phyloP scores from a whole-genome alignment of 2,329 filamentous ascomycete species.

The Trichoderma atrobrunneum region DNA sequence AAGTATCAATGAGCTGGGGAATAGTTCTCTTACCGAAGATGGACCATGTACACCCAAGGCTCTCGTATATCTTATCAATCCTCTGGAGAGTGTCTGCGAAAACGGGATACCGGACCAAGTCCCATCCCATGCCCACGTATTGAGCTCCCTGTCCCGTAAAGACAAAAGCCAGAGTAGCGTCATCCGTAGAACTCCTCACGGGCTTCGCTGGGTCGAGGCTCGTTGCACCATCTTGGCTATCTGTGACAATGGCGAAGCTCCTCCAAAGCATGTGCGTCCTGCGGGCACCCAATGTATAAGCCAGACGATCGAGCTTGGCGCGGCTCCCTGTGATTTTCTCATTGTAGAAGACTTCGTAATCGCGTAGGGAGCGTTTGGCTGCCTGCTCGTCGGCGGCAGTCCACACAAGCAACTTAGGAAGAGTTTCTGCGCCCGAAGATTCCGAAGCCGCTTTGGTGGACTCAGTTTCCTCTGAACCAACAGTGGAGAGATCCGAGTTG shows the following conservation, averaged over 20 bases:
- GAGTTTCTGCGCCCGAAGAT: not conserved
- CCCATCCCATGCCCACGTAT: constrained; percentile 31
- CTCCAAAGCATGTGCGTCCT: constrained; percentile 26
- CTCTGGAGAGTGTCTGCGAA: constrained; percentile 28
- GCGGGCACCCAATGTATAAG: not conserved
- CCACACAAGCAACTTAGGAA: constrained; percentile 1
- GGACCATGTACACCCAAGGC: constrained; percentile 3
- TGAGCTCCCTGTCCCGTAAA: constrained; percentile 36
- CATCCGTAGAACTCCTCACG: not conserved
- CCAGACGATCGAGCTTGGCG: not conserved
- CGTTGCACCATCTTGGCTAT: not conserved
- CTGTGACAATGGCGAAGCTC: not conserved
- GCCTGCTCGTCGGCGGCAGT: not conserved
- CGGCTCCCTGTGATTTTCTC: not conserved
- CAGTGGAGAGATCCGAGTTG: not conserved
- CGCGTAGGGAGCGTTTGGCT: not conserved
- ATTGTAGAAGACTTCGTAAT: not conserved
- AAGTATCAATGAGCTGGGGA: not conserved
- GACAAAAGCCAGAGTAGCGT: constrained; percentile 22
- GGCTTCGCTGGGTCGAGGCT: not conserved
- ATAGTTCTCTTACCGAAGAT: constrained; percentile 5
- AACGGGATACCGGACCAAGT: constrained; percentile 30
- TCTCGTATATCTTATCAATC: not conserved
- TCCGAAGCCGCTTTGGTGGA: not conserved
- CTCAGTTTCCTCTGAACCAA: not conserved